Evolutionary conservation across 2,329 filamentous ascomycete genomes (phyloP).

Genomic region (Nannizziopsis arthrosporioides): DNA sequence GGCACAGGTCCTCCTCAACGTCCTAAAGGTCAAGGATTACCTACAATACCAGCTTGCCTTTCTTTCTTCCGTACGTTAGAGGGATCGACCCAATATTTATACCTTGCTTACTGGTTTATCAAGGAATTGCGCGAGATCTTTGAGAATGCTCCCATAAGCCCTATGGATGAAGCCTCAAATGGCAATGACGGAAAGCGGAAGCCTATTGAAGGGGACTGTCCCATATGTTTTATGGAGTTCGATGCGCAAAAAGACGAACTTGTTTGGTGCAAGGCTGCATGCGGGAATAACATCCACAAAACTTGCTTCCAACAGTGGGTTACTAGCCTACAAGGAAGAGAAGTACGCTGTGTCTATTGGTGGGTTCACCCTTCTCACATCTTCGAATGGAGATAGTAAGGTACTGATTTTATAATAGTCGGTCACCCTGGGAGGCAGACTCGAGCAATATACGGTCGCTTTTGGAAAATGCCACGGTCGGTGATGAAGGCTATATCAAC

Average conservation of each 20-base stretch:
- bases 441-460: slow-evolving; percentile 23
- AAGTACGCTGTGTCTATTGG: slow-evolving; percentile 38
- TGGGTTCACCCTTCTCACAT: slow-evolving; percentile 17
- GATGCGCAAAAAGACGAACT: slow-evolving; percentile 37
- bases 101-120: not conserved
- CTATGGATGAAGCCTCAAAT: slow-evolving; percentile 27
- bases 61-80: slow-evolving; percentile 35
- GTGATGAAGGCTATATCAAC: slow-evolving; percentile 36
- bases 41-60: slow-evolving; percentile 51
- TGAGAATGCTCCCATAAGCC: slow-evolving; percentile 40
- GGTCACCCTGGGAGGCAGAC: slow-evolving; percentile 32
- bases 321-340: slow-evolving; percentile 21
- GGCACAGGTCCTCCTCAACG: slow-evolving; percentile 42
- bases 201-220: slow-evolving; percentile 50
- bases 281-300: slow-evolving; percentile 53
- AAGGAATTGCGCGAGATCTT: slow-evolving; percentile 48
- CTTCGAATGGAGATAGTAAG: not conserved
- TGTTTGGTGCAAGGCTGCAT: slow-evolving; percentile 49
- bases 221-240: slow-evolving; percentile 50
- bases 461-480: slow-evolving; percentile 20
- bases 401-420: slow-evolving; percentile 20
- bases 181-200: slow-evolving; percentile 43
- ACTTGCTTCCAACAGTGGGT: slow-evolving; percentile 47
- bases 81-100: not conserved
- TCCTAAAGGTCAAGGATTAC: slow-evolving; percentile 45